A percentile compares a stretch with the other conserved stretches of the same genome.
phyloP scores from a whole-genome alignment of 306 rosid species.

The Gynostemma pentaphyllum region DNA sequence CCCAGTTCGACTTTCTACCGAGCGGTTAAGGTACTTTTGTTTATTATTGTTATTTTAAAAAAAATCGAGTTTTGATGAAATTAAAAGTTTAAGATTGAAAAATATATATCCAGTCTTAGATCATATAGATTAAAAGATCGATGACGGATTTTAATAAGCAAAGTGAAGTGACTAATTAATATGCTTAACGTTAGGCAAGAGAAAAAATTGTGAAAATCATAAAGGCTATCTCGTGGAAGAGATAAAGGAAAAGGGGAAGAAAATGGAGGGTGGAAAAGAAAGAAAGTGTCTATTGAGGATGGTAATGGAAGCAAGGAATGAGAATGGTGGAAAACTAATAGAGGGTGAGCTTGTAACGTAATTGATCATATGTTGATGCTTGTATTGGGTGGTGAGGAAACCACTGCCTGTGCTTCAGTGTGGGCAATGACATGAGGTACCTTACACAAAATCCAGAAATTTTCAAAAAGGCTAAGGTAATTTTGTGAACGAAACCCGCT shows the following conservation, averaged over 20 bases:
- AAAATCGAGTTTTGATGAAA: no score
- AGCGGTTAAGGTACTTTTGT: conserved; percentile 21
- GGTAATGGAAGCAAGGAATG: neutral
- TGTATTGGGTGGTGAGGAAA: neutral
- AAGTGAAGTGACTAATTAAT: neutral
- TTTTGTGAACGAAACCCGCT: no score
- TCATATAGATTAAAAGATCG: no score
- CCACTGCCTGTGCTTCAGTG: neutral
- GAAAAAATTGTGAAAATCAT: conserved; percentile 6
- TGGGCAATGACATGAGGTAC: neutral
- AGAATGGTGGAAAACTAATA: neutral
- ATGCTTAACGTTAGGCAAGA: conserved; percentile 14
- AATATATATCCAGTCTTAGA: no score
- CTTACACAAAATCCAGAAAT: neutral
- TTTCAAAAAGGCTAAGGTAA: neutral
- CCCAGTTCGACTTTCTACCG: conserved; percentile 25
- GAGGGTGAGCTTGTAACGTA: neutral
- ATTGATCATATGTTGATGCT: neutral
- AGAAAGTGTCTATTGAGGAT: neutral
- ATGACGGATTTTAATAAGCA: no score
- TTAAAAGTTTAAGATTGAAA: no score
- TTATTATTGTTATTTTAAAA: neutral
- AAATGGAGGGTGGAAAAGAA: neutral
- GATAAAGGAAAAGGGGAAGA: no score
- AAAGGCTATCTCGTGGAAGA: conserved; percentile 5